Conservation (phyloP, 192 early-diverging fungal genomes). For the Mortierella hygrophila region DNA sequence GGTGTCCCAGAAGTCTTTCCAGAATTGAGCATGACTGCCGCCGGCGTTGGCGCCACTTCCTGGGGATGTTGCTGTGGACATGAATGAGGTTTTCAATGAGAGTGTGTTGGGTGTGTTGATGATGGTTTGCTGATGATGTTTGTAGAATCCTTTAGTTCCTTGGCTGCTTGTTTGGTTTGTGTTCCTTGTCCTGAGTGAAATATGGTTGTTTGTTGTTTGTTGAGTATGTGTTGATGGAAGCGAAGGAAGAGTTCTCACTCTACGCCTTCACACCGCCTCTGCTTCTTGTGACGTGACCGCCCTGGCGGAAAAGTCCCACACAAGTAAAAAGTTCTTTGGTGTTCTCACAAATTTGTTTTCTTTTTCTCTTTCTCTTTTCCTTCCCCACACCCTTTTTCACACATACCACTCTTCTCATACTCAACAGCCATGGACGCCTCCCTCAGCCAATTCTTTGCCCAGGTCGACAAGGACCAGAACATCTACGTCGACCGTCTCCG, state of each 20-base stretch:
- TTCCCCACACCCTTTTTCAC: background rate
- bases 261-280: background rate
- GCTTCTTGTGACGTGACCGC: background rate
- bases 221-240: background rate
- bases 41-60: background rate
- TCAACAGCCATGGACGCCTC: slow-evolving; percentile 31
- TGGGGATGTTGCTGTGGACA: slow-evolving; percentile 1
- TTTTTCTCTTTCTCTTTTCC: slow-evolving; percentile 17
- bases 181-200: background rate
- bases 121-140: background rate
- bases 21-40: slow-evolving; percentile 29
- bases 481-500: slow-evolving; percentile 87
- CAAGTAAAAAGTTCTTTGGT: background rate
- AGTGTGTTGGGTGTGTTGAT: background rate
- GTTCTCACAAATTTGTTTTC: slow-evolving; percentile 6
- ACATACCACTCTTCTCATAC: background rate
- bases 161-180: background rate
- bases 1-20: slow-evolving; percentile 56
- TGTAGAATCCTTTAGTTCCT: background rate
- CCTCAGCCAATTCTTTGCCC: slow-evolving; percentile 71
- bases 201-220: background rate
- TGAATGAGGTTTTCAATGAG: background rate
- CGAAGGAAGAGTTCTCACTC: background rate
- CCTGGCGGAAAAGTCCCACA: background rate
- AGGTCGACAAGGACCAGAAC: slow-evolving; percentile 84